Percentiles rank a stretch among this genome's conserved stretches.
phyloP scores from a whole-genome alignment of 805 yeast species.

The Kuraishia hungarica region DNA sequence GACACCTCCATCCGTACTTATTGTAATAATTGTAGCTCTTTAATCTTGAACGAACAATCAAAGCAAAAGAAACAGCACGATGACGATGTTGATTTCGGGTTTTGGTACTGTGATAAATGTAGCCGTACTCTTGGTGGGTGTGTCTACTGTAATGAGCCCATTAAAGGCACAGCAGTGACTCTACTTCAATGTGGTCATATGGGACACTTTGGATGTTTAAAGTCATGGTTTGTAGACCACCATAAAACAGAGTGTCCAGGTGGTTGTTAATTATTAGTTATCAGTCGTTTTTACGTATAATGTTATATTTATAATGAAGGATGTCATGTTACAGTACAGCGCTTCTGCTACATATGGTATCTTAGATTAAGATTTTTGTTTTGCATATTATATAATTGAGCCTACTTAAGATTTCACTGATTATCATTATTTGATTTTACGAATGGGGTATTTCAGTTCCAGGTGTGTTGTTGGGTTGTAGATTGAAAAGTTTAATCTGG shows the following conservation, averaged over 20 bases:
- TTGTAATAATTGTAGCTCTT: conserved; percentile 51
- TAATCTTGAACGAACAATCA: conserved; percentile 51
- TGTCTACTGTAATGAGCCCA: conserved; percentile 66
- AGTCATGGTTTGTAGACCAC: conserved; percentile 65
- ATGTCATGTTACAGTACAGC: no score
- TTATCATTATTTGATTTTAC: no score
- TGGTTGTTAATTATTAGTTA: conserved; percentile 42
- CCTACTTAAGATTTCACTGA: no score
- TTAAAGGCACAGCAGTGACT: conserved; percentile 60
- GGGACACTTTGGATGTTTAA: conserved; percentile 76
- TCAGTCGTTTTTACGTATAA: no score
- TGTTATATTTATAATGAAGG: no score
- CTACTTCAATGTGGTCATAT: conserved; percentile 74
- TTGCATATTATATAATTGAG: no score
- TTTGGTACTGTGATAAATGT: conserved; percentile 83
- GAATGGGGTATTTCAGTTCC: no score
- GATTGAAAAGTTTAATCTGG: no score
- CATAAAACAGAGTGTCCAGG: conserved; percentile 70
- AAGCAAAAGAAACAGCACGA: conserved; percentile 27
- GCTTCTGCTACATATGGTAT: no score
- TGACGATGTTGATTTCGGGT: conserved; percentile 43
- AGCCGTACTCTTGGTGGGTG: conserved; percentile 55
- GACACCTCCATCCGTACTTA: conserved; percentile 40
- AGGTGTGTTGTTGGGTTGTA: no score
- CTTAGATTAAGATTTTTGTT: no score